phyloP scores from a whole-genome alignment of 768 basidiomycete species.

The Agrocybe praecox region DNA sequence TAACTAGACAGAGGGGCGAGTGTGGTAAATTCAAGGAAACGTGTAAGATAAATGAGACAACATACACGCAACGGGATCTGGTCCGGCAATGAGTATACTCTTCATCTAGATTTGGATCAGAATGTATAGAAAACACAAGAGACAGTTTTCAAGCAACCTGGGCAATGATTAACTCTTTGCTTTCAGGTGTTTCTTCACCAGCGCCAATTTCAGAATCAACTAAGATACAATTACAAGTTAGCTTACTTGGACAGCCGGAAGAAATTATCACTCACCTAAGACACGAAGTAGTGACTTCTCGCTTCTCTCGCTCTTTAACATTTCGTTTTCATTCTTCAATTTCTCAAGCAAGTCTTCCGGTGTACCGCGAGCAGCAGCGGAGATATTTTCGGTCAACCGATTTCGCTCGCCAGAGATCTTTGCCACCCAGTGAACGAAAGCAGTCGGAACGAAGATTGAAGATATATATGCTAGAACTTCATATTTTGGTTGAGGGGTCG shows the following conservation, averaged over 20 bases:
- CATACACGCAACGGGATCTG: conserved; percentile 17
- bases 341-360: conserved; percentile 30
- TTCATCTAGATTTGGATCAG: conserved; percentile 18
- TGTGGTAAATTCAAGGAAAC: too few species aligned
- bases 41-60: not conserved
- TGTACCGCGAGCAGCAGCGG: conserved; percentile 25
- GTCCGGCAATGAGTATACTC: conserved; percentile 17
- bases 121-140: too few species aligned
- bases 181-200: not conserved
- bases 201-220: not conserved
- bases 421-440: conserved; percentile 11
- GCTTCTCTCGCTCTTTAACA: not conserved
- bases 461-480: conserved; percentile 18
- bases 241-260: not conserved
- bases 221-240: not conserved
- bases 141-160: not conserved
- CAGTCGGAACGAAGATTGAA: conserved; percentile 23
- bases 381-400: conserved; percentile 22
- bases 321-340: conserved; percentile 9
- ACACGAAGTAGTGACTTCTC: conserved; percentile 3
- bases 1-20: not conserved
- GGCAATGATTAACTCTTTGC: conserved; percentile 5
- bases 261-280: not conserved
- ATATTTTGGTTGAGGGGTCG: conserved; percentile 12
- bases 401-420: conserved; percentile 28